phyloP scores from a whole-genome alignment of 1,139 yeast genomes.

The Candida smagusa region DNA sequence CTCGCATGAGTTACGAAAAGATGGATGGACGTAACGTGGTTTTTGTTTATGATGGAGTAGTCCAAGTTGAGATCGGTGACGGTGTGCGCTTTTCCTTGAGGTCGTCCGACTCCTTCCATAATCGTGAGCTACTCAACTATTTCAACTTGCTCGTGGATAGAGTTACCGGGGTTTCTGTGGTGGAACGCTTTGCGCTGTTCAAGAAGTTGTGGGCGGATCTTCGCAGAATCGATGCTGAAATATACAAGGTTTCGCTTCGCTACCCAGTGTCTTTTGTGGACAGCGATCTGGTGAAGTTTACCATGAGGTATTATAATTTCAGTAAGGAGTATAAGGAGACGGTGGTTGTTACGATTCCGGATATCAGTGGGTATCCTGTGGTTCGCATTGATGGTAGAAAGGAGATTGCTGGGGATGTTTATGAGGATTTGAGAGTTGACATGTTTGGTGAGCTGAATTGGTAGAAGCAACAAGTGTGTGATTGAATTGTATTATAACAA shows the following conservation, averaged over 20 bases:
- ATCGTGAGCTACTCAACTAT: conserved; percentile 4
- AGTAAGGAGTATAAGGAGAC: conserved; percentile 10
- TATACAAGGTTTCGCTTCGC: conserved; percentile 26
- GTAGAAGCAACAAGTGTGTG: not conserved
- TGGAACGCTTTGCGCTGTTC: conserved; percentile 16
- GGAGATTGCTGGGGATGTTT: not conserved
- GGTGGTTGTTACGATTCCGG: conserved; percentile 7
- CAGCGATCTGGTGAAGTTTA: conserved; percentile 9
- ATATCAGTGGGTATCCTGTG: conserved; percentile 3
- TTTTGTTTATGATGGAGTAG: conserved; percentile 17
- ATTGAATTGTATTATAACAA: not conserved
- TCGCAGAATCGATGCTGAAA: conserved; percentile 23
- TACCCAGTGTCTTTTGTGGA: conserved; percentile 22
- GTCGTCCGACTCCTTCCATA: conserved; percentile 2
- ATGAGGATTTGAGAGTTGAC: not conserved
- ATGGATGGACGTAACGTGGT: conserved; percentile 9
- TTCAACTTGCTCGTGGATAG: conserved; percentile 2
- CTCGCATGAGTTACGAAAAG: conserved; percentile 18
- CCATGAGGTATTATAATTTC: conserved; percentile 14
- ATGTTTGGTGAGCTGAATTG: not conserved
- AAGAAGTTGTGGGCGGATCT: conserved; percentile 19
- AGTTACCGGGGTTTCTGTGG: conserved; percentile 1
- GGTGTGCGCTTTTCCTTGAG: not conserved
- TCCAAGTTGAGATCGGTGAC: conserved; percentile 9
- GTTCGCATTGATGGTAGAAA: not conserved